phyloP scores from a whole-genome alignment of 1,284 basidiomycete genomes.

The Cryptococcus wingfieldii region DNA sequence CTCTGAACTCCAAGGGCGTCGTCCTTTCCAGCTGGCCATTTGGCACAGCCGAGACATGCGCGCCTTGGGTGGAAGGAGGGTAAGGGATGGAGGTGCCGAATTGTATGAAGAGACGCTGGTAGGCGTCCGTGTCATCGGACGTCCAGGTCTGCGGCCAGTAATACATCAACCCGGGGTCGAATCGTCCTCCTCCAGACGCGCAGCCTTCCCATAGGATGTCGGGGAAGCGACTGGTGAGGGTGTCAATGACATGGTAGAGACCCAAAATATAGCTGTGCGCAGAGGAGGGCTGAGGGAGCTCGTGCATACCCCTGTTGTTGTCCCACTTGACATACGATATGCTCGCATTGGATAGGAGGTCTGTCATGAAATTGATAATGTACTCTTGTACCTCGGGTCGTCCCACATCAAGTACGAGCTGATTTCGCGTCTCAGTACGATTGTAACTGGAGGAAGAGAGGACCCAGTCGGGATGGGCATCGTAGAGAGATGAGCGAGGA shows the following conservation, averaged over 20 bases:
- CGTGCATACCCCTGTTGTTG: slow-evolving; percentile 37
- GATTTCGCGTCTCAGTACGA: slow-evolving; percentile 12
- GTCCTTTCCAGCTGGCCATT: slow-evolving; percentile 1
- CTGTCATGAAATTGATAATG: slow-evolving; percentile 22
- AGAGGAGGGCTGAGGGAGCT: slow-evolving; percentile 22
- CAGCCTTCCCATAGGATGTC: slow-evolving; percentile 36
- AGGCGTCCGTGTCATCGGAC: slow-evolving; percentile 36
- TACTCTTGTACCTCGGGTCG: slow-evolving; percentile 28
- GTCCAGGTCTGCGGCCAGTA: slow-evolving; percentile 36
- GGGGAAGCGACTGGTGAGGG: slow-evolving; percentile 26
- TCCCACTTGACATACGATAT: slow-evolving; percentile 40
- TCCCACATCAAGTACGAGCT: too few species aligned
- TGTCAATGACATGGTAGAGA: slow-evolving; percentile 30
- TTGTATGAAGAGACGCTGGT: slow-evolving; percentile 33
- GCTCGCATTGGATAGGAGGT: slow-evolving; percentile 19
- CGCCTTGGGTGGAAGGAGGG: slow-evolving; percentile 28
- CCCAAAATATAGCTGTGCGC: slow-evolving; percentile 34
- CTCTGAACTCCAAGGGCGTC: slow-evolving; percentile 35
- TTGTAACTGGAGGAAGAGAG: slow-evolving; percentile 16
- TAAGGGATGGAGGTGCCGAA: slow-evolving; percentile 31
- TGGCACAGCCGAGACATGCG: slow-evolving; percentile 28
- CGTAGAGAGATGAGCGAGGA: slow-evolving; percentile 27
- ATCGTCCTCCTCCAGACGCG: slow-evolving; percentile 35
- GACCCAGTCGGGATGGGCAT: slow-evolving; percentile 28
- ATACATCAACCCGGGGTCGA: slow-evolving; percentile 31